Evolutionary conservation across 345 rosid genomes (phyloP).

Genomic region (Pistacia atlantica): DNA sequence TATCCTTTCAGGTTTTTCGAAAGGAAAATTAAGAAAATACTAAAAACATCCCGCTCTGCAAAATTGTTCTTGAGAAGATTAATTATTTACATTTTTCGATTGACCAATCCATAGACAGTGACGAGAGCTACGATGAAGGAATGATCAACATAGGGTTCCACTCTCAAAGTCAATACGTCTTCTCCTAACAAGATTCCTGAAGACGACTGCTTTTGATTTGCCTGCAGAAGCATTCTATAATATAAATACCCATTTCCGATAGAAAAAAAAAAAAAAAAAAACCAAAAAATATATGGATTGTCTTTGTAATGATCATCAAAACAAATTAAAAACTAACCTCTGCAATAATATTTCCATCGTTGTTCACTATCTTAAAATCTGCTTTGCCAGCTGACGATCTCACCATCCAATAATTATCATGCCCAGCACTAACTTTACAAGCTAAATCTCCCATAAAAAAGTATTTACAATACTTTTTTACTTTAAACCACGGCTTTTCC

Average conservation of each 20-base stretch:
- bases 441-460: constrained; percentile 21
- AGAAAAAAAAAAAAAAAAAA: no score
- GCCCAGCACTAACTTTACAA: constrained; percentile 30
- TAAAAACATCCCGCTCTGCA: neutral
- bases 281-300: no score
- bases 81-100: constrained; percentile 31
- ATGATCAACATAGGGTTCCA: constrained; percentile 51
- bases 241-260: neutral
- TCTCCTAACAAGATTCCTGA: constrained; percentile 53
- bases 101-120: constrained; percentile 53
- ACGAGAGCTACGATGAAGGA: constrained; percentile 50
- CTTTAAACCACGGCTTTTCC: constrained; percentile 41
- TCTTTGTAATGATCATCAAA: no score
- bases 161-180: constrained; percentile 48
- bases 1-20: no score
- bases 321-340: neutral
- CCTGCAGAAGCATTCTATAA: constrained; percentile 32
- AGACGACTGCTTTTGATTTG: constrained; percentile 52
- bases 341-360: neutral
- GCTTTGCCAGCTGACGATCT: neutral
- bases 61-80: neutral
- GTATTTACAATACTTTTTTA: constrained; percentile 23
- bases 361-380: neutral
- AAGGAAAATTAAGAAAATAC: neutral
- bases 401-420: constrained; percentile 9